Conservation (phyloP, 2,329 filamentous ascomycete species). For the Nannizziopsis arthrosporioides region DNA sequence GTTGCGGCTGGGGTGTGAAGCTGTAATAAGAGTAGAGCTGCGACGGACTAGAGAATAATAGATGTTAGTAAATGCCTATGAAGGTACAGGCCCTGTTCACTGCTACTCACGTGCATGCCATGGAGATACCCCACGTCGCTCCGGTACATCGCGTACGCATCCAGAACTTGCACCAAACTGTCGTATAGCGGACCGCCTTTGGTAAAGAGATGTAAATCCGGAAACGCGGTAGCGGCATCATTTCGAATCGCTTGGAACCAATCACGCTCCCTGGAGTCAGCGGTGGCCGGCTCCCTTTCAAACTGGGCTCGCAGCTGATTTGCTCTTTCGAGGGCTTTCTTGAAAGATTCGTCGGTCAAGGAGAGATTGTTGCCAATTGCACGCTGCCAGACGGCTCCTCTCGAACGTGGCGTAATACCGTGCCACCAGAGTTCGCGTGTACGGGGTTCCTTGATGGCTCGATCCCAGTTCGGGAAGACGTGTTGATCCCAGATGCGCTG, state of each 20-base stretch:
- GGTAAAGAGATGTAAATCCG: constrained; percentile 48
- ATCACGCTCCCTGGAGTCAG: constrained; percentile 35
- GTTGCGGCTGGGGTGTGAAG: constrained; percentile 42
- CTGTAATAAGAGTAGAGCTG: constrained; percentile 48
- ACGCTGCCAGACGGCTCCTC: constrained; percentile 48
- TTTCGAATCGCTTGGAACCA: constrained; percentile 44
- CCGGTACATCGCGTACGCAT: constrained; percentile 53
- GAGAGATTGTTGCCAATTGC: constrained; percentile 52
- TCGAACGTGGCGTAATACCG: constrained; percentile 45
- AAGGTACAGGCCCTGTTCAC: neutral
- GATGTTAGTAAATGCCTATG: constrained; percentile 3
- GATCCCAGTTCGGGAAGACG: constrained; percentile 49
- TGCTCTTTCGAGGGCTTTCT: constrained; percentile 46
- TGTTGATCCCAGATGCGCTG: constrained; percentile 52
- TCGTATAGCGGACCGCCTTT: constrained; percentile 43
- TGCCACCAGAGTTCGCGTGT: constrained; percentile 55
- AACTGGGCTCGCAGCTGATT: constrained; percentile 37
- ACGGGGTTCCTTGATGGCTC: constrained; percentile 42
- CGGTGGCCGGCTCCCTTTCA: constrained; percentile 32
- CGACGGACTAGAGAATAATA: constrained; percentile 38
- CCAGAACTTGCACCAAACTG: constrained; percentile 46
- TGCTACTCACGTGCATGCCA: constrained; percentile 42
- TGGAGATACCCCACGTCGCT: constrained; percentile 50
- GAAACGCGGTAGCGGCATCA: constrained; percentile 45
- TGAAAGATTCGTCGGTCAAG: constrained; percentile 44